A percentile compares a stretch with the other conserved stretches of the same genome.
phyloP scores from a whole-genome alignment of 2,329 filamentous ascomycete species.

The Botrytis deweyae region DNA sequence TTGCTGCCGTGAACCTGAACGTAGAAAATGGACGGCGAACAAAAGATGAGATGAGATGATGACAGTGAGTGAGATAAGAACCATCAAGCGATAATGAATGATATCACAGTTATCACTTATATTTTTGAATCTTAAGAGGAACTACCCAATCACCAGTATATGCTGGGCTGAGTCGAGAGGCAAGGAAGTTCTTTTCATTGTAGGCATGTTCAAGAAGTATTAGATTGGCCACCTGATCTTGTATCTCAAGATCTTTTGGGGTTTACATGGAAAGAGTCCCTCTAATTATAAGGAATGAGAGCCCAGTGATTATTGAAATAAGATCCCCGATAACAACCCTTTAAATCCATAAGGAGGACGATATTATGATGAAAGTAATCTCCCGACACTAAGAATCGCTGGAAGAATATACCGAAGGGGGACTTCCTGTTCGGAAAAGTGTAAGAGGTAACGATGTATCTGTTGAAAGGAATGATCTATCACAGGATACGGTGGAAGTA shows the following conservation, averaged over 20 bases:
- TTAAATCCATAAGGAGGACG: background rate
- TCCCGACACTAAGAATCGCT: background rate
- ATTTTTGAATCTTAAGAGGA: background rate
- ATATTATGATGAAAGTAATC: background rate
- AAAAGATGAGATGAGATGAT: background rate
- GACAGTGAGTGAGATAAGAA: background rate
- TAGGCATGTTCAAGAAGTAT: background rate
- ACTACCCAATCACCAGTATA: background rate
- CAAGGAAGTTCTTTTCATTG: background rate
- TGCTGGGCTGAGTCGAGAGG: background rate
- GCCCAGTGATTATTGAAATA: background rate
- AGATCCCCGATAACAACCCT: background rate
- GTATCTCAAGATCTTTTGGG: background rate
- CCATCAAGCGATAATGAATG: accelerated
- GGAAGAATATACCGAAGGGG: background rate
- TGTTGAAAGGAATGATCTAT: too few species aligned
- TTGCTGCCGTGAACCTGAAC: background rate
- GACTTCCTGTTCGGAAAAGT: background rate
- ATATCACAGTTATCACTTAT: background rate
- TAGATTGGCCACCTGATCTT: background rate
- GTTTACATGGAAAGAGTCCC: background rate
- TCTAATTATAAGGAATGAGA: background rate
- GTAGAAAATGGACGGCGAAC: background rate
- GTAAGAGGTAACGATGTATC: background rate
- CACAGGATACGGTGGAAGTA: too few species aligned